Evolutionary conservation across 768 basidiomycete genomes (phyloP).

Genomic region (Pholiota conissans): DNA sequence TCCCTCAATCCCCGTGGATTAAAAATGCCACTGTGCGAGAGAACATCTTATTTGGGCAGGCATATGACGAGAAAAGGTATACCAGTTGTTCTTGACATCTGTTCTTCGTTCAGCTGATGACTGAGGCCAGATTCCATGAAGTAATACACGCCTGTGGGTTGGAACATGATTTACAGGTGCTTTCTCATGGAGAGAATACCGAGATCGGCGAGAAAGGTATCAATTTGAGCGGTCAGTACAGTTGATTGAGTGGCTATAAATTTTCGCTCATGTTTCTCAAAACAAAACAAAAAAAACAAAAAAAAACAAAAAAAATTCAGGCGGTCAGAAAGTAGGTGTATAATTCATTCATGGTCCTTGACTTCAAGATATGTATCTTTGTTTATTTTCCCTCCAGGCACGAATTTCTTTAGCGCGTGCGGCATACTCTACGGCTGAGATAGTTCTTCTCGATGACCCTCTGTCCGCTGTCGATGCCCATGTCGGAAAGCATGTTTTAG

Average conservation of each 20-base stretch:
- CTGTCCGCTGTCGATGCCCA: constrained; percentile 79
- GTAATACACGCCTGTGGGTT: constrained; percentile 68
- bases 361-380: not conserved
- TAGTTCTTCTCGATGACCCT: constrained; percentile 82
- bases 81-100: not conserved
- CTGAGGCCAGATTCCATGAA: constrained; percentile 46
- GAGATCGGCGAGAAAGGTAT: constrained; percentile 81
- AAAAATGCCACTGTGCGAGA: constrained; percentile 66
- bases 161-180: constrained; percentile 66
- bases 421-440: constrained; percentile 69
- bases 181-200: constrained; percentile 68
- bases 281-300: too few relatives aligned
- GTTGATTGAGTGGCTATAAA: too few relatives aligned
- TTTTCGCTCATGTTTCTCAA: not conserved
- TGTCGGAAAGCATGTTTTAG: constrained; percentile 66
- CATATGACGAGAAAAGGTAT: constrained; percentile 57
- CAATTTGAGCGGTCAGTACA: constrained; percentile 54
- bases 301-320: too few relatives aligned
- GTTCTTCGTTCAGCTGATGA: not conserved
- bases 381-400: constrained; percentile 38
- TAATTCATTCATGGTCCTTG: too few relatives aligned
- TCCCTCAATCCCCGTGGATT: constrained; percentile 66
- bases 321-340: constrained; percentile 36
- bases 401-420: constrained; percentile 78
- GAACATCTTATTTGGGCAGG: constrained; percentile 75